phyloP scores from a whole-genome alignment of 2,329 filamentous ascomycete species.

The Apiospora sp. region DNA sequence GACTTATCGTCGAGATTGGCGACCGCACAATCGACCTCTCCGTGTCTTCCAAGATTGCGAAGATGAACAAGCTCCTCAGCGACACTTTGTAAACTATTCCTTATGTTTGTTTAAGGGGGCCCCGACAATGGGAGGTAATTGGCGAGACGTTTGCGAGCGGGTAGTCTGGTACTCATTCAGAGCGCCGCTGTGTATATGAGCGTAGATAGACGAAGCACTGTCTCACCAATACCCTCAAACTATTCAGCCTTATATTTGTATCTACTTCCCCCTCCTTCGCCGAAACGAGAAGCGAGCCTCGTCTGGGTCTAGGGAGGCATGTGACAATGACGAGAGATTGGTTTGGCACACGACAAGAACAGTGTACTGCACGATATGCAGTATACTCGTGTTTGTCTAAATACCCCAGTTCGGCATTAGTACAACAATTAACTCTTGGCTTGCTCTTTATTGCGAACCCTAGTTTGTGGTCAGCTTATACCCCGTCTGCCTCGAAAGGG shows the following conservation, averaged over 20 bases:
- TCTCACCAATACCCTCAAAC: conserved; percentile 22
- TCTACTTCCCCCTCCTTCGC: neutral
- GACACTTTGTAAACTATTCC: conserved; percentile 85
- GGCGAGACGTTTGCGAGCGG: conserved; percentile 32
- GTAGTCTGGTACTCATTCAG: conserved; percentile 34
- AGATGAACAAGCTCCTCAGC: conserved; percentile 99
- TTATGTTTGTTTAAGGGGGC: conserved; percentile 37
- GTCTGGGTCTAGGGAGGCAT: neutral
- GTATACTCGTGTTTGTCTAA: neutral
- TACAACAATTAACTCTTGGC: too few relatives aligned
- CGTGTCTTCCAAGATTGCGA: conserved; percentile 92
- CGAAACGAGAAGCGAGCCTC: too few relatives aligned
- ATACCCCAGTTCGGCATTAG: neutral
- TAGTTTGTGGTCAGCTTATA: neutral
- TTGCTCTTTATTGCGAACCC: neutral
- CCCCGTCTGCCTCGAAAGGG: neutral
- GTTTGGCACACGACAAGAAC: neutral
- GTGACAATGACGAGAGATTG: neutral
- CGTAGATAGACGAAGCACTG: conserved; percentile 44
- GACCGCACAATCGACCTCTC: conserved; percentile 98
- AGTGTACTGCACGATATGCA: neutral
- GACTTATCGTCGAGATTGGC: conserved; percentile 93
- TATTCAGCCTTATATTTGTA: conserved; percentile 9
- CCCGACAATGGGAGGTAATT: conserved; percentile 19
- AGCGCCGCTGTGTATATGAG: conserved; percentile 43